Conservation (phyloP, 306 rosid species). For the Hippophae gyantsensis region DNA sequence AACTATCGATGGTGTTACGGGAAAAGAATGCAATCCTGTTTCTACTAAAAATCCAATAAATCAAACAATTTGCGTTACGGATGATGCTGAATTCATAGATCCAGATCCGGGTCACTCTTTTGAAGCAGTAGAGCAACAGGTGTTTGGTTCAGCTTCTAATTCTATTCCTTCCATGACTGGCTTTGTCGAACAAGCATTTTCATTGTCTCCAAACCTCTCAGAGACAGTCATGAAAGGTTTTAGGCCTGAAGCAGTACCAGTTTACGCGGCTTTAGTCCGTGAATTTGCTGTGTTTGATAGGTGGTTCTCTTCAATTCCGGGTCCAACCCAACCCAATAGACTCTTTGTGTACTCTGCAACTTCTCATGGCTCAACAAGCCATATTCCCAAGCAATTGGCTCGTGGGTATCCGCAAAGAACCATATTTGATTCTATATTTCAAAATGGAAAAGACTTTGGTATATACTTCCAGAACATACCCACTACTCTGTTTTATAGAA, state of each 20-base stretch:
- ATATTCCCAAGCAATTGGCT: slow-evolving; percentile 75
- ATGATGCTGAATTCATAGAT: slow-evolving; percentile 90
- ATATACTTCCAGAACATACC: slow-evolving; percentile 82
- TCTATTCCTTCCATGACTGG: slow-evolving; percentile 84
- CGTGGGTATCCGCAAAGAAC: slow-evolving; percentile 90
- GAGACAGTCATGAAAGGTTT: slow-evolving; percentile 95
- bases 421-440: slow-evolving; percentile 75
- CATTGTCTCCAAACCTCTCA: slow-evolving; percentile 64
- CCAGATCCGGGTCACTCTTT: slow-evolving; percentile 99
- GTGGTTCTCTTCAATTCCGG: slow-evolving; percentile 96
- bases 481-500: slow-evolving; percentile 73
- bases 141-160: slow-evolving; percentile 49
- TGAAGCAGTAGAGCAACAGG: slow-evolving; percentile 77
- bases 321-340: slow-evolving; percentile 97
- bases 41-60: slow-evolving; percentile 39
- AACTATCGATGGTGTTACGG: slow-evolving; percentile 74
- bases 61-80: slow-evolving; percentile 63
- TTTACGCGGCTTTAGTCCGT: slow-evolving; percentile 58
- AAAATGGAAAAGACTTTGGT: slow-evolving; percentile 59
- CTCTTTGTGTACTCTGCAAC: slow-evolving; percentile 94
- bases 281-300: slow-evolving; percentile 86
- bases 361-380: slow-evolving; percentile 94
- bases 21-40: slow-evolving; percentile 82
- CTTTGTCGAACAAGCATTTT: slow-evolving; percentile 83
- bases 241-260: slow-evolving; percentile 67